phyloP scores from a whole-genome alignment of 257 asterid species.

The Penstemon newberryi region DNA sequence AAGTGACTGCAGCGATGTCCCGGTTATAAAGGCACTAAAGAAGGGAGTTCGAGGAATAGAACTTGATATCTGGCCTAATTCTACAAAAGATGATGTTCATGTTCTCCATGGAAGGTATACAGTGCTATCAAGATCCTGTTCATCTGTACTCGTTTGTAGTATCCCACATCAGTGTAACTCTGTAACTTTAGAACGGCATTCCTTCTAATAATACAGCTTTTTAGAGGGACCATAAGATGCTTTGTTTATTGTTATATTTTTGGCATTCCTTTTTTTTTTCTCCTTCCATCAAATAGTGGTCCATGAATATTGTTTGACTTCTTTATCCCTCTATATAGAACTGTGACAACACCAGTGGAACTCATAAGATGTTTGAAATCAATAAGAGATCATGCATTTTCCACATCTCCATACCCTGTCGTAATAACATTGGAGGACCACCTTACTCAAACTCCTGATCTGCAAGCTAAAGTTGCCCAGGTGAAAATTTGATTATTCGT shows the following conservation, averaged over 20 bases:
- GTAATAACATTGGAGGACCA: conserved; percentile 86
- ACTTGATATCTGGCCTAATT: conserved; percentile 85
- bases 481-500: conserved; percentile 38
- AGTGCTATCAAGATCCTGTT: conserved; percentile 14
- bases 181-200: neutral
- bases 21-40: conserved; percentile 69
- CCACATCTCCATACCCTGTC: conserved; percentile 75
- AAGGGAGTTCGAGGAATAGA: conserved; percentile 86
- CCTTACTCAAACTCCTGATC: conserved; percentile 51
- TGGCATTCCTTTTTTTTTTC: neutral
- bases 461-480: conserved; percentile 86
- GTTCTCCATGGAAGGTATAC: conserved; percentile 84
- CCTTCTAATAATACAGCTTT: neutral
- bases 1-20: conserved; percentile 84
- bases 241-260: neutral
- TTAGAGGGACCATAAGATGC: neutral
- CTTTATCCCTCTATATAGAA: conserved; percentile 43
- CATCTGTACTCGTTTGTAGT: neutral
- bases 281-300: neutral
- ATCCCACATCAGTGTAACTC: neutral
- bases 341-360: conserved; percentile 76
- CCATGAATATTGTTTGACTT: conserved; percentile 7
- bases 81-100: conserved; percentile 66
- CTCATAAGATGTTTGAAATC: conserved; percentile 68
- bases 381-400: conserved; percentile 68